Percentiles rank a stretch among this genome's conserved stretches.
These are phyloP conservation scores for Athelia sp. DNA, from an alignment of 1,284 basidiomycete genomes.

Conservation along the genomic window DNA sequence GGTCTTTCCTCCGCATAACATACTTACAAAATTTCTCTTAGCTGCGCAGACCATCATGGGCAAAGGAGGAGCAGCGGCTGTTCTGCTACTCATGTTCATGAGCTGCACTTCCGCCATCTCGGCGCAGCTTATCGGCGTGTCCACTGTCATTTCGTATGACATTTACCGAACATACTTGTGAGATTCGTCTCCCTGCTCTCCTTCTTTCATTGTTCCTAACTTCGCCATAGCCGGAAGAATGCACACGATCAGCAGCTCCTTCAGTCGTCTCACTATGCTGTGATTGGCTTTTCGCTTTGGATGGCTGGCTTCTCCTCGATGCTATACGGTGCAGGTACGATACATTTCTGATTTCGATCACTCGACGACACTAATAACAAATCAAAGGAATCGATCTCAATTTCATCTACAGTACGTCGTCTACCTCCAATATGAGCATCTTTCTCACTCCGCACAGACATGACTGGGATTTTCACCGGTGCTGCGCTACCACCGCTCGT, in stretches of 20 bases:
- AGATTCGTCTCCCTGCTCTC: too few species aligned
- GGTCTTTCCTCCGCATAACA: too few species aligned
- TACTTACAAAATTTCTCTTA: too few species aligned
- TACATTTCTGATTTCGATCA: too few species aligned
- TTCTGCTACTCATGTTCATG: conserved; percentile 31
- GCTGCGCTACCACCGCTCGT: neutral
- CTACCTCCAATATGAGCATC: neutral
- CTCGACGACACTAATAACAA: too few species aligned
- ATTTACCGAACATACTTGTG: conserved; percentile 33
- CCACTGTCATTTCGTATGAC: conserved; percentile 40
- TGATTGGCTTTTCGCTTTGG: neutral
- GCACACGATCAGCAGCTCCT: neutral
- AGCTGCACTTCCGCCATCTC: conserved; percentile 39
- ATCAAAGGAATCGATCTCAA: neutral
- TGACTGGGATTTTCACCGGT: neutral
- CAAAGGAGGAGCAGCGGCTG: conserved; percentile 19
- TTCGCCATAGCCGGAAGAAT: neutral
- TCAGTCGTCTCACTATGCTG: neutral
- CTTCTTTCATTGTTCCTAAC: too few species aligned
- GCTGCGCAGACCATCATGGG: conserved; percentile 25
- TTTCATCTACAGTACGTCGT: neutral
- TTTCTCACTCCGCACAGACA: neutral
- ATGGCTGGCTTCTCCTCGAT: neutral
- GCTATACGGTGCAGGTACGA: neutral
- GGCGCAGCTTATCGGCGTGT: conserved; percentile 43